These are phyloP conservation scores for Kwoniella bestiolae DNA, from an alignment of 768 basidiomycete species.

Conservation along the genomic window DNA sequence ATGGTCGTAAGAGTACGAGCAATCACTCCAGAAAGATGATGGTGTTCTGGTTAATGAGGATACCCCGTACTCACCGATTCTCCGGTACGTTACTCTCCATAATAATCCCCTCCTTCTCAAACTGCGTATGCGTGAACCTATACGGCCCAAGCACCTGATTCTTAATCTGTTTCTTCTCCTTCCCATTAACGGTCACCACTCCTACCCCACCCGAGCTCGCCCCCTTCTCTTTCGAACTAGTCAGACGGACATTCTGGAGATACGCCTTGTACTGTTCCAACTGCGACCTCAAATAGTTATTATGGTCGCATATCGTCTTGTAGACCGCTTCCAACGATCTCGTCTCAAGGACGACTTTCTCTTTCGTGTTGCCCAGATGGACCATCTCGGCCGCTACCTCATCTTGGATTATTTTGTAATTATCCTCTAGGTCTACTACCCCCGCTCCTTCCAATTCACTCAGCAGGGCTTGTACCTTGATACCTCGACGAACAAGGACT, in stretches of 20 bases:
- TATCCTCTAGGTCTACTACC: slow-evolving; percentile 78
- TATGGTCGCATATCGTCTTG: slow-evolving; percentile 99
- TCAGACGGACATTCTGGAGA: slow-evolving; percentile 93
- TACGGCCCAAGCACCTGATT: slow-evolving; percentile 89
- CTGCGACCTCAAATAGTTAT: slow-evolving; percentile 92
- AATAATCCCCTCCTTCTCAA: slow-evolving; percentile 99
- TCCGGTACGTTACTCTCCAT: slow-evolving; percentile 99
- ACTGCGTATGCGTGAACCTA: slow-evolving; percentile 94
- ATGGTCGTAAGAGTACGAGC: too few species aligned
- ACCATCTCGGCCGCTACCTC: slow-evolving; percentile 94
- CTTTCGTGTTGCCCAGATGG: slow-evolving; percentile 92
- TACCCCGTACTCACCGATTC: slow-evolving; percentile 86
- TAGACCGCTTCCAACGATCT: slow-evolving; percentile 93
- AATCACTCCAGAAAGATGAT: too few species aligned
- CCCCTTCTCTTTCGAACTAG: slow-evolving; percentile 78
- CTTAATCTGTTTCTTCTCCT: slow-evolving; percentile 91
- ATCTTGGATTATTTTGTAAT: slow-evolving; percentile 94
- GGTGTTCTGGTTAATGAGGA: too few species aligned
- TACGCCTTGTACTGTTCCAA: slow-evolving; percentile 99
- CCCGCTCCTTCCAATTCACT: slow-evolving; percentile 90
- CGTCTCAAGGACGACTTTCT: slow-evolving; percentile 92
- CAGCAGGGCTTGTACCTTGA: slow-evolving; percentile 99
- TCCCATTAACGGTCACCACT: slow-evolving; percentile 92
- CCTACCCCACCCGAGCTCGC: slow-evolving; percentile 80
- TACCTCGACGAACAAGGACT: slow-evolving; percentile 90